A percentile compares a stretch with the other conserved stretches of the same genome.
phyloP scores from a whole-genome alignment of 768 basidiomycete genomes.

The Rhodotorula toruloides region DNA sequence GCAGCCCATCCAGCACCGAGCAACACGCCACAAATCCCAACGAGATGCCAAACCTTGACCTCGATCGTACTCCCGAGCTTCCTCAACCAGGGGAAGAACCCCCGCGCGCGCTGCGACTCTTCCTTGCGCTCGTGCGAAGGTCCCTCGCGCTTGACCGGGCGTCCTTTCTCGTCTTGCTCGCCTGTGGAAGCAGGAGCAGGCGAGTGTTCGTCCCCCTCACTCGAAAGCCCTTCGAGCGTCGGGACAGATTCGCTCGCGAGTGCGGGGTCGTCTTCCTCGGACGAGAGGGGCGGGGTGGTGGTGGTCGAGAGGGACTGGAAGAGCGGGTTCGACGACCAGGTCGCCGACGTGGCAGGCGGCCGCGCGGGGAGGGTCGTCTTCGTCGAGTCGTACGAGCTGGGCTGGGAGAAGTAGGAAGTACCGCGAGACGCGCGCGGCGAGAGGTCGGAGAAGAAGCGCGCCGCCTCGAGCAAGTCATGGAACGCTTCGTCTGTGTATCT shows the following conservation, averaged over 20 bases:
- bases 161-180: background rate
- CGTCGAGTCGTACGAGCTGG: constrained; percentile 8
- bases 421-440: constrained; percentile 66
- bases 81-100: constrained; percentile 19
- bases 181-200: background rate
- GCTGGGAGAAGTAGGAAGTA: background rate
- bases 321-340: background rate
- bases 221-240: constrained; percentile 17
- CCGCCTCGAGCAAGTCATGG: constrained; percentile 60
- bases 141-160: background rate
- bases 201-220: background rate
- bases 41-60: constrained; percentile 33
- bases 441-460: constrained; percentile 70
- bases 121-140: background rate
- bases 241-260: constrained; percentile 20
- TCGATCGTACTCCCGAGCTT: constrained; percentile 4
- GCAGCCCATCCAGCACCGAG: constrained; percentile 31
- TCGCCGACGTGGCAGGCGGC: background rate
- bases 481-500: constrained; percentile 18
- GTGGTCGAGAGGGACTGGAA: no score
- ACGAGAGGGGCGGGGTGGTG: background rate
- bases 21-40: constrained; percentile 26
- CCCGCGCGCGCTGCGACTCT: background rate
- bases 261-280: constrained; percentile 54
- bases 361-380: constrained; percentile 51